A percentile compares a stretch with the other conserved stretches of the same genome.
phyloP scores from a whole-genome alignment of 805 yeast species.

The Jamesozyma lodderae region DNA sequence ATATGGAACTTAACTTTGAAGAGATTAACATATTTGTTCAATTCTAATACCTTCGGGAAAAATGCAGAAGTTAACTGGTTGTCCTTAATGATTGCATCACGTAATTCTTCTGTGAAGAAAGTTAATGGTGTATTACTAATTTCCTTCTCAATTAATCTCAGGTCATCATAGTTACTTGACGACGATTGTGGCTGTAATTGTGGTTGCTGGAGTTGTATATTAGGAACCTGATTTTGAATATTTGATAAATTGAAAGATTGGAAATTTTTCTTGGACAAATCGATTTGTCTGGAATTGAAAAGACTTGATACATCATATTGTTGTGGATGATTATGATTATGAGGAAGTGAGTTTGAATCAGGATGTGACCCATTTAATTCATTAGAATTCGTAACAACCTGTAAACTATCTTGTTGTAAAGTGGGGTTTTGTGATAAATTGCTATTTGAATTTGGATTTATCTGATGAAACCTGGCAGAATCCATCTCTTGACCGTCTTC shows the following conservation, averaged over 20 bases:
- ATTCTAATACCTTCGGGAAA: constrained; percentile 67
- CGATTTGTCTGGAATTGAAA: constrained; percentile 58
- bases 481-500: not conserved
- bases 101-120: constrained; percentile 36
- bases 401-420: no score
- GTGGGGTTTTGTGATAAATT: not conserved
- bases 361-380: not conserved
- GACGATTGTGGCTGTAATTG: no score
- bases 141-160: not conserved
- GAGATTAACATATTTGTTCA: constrained; percentile 66
- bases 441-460: not conserved
- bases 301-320: constrained; percentile 44
- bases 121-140: not conserved
- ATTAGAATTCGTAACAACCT: not conserved
- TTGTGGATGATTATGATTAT: not conserved
- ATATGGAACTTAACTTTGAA: constrained; percentile 71
- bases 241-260: no score
- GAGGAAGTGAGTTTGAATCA: not conserved
- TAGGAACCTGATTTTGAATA: no score
- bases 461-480: not conserved
- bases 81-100: constrained; percentile 43
- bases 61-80: constrained; percentile 49
- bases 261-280: constrained; percentile 43
- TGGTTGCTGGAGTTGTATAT: no score
- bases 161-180: not conserved